Evolutionary conservation across 805 yeast genomes (phyloP), one percentile per base, ranked within the genome.

Genomic region (Kuraishia floccosa): DNA sequence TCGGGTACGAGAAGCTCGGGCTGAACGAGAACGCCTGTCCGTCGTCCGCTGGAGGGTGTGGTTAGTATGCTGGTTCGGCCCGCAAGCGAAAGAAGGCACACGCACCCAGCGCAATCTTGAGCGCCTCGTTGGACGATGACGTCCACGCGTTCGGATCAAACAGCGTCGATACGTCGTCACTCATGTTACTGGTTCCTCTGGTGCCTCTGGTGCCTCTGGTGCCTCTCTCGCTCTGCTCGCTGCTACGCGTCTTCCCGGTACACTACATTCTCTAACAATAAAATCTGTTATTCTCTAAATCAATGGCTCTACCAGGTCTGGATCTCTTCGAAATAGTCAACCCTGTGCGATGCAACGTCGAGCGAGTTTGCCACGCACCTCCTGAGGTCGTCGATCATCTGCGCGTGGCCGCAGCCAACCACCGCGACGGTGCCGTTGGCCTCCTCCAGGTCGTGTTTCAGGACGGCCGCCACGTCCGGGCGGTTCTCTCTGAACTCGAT

Each of bases 1-100:
- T 79, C 2, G 96, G 94, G 51, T 91, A 91, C 1, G 97, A 89
- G 56, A 84, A 86, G 10, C 58, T 46, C 0, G 97, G 96, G 24
- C 65, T 56, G 58, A 87, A 86, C 3, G 71, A 59, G 14, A 77
- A 70, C 2, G 76, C 68, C 0, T 76, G 76, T 3, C 63, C 55
- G 2, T 68, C 63, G 35, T 72, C 76, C 4, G 80, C 81, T 25
- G 6, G 10, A 6, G n/a, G 24, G 29, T 14, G 32, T 19, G 15
- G 8, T 15, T 14, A 8, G 6, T n/a, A 10, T 5, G 33, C 19
- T 10, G 30, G 16, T 16, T 28, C 25, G 3, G 24, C 31, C n/a
- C 28, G 12, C 8, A 26, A 7, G 3, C 23, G 19, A 22, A 17
- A 15, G 14, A 20, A 20, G 17, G 24, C 29, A 18, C 10, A 22